Conservation (phyloP, 2,329 filamentous ascomycete genomes). For the Cladosporium sp. region DNA sequence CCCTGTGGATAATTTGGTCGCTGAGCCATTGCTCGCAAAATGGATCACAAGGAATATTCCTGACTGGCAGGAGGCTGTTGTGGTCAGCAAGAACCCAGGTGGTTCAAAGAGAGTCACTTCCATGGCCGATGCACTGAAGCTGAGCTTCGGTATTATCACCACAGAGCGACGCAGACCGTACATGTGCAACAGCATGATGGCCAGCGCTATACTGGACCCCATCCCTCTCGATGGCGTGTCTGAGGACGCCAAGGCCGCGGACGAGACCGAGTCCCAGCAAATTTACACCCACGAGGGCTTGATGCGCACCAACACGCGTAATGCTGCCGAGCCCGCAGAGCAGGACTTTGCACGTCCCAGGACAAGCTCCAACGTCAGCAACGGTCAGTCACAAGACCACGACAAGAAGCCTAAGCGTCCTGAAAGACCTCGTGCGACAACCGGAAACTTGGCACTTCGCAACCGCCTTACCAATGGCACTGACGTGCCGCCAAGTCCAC, state of each 20-base stretch:
- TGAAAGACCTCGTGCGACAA: conserved; percentile 15
- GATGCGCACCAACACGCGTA: conserved; percentile 3
- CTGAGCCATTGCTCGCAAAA: conserved; percentile 89
- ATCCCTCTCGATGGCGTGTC: conserved; percentile 44
- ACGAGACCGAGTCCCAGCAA: conserved; percentile 35
- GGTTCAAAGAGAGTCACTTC: conserved; percentile 97
- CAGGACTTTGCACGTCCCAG: conserved; percentile 33
- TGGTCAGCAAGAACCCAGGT: conserved; percentile 97
- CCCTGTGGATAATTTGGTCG: conserved; percentile 95
- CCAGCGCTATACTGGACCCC: conserved; percentile 71
- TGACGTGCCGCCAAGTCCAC: conserved; percentile 33
- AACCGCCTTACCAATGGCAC: conserved; percentile 33
- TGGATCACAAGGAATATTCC: conserved; percentile 91
- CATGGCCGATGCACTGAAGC: conserved; percentile 89
- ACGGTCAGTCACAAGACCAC: conserved; percentile 3
- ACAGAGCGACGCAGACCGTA: conserved; percentile 67
- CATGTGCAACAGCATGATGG: conserved; percentile 63
- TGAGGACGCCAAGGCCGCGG: conserved; percentile 26
- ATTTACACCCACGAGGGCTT: conserved; percentile 15
- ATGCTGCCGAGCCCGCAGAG: conserved; percentile 27
- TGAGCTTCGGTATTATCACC: conserved; percentile 96
- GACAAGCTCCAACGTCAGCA: conserved; percentile 24
- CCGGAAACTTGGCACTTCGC: conserved; percentile 23
- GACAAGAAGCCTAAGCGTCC: conserved; percentile 20
- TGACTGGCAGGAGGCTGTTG: conserved; percentile 87